Evolutionary conservation across 23 red algal species (phyloP).

Genomic region (Chondrus crispus): DNA sequence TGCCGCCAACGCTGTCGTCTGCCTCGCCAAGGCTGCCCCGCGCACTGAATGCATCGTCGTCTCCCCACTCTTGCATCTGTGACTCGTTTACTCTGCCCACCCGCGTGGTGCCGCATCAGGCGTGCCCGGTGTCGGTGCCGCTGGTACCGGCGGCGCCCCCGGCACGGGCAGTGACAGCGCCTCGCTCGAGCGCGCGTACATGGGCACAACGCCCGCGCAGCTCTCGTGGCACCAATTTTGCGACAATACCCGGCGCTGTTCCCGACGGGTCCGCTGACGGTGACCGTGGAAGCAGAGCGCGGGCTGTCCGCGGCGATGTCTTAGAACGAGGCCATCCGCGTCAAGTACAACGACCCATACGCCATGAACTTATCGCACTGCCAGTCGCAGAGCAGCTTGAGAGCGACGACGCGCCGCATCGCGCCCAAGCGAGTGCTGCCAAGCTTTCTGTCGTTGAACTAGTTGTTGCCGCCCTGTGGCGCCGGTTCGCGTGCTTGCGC

Average conservation of each 20-base stretch:
- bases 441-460: neutral
- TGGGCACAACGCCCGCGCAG: neutral
- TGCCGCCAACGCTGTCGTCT: constrained; percentile 13
- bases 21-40: constrained; percentile 15
- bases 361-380: constrained; percentile 24
- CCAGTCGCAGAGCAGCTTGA: neutral
- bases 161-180: neutral
- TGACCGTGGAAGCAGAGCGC: constrained; percentile 23
- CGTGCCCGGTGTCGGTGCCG: neutral
- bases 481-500: no score
- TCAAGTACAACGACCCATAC: constrained; percentile 29
- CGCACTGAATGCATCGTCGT: constrained; percentile 16
- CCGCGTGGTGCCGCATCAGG: no score
- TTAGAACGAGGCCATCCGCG: constrained; percentile 43
- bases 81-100: no score
- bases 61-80: constrained; percentile 8
- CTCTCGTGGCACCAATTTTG: constrained; percentile 58
- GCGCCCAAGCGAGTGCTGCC: neutral
- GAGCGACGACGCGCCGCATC: neutral
- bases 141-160: neutral
- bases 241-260: constrained; percentile 51
- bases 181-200: neutral
- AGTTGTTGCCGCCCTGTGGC: no score
- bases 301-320: constrained; percentile 5
- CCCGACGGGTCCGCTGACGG: constrained; percentile 41